Evolutionary conservation across 1,284 basidiomycete genomes (phyloP).

Genomic region (Athelia psychrophila): DNA sequence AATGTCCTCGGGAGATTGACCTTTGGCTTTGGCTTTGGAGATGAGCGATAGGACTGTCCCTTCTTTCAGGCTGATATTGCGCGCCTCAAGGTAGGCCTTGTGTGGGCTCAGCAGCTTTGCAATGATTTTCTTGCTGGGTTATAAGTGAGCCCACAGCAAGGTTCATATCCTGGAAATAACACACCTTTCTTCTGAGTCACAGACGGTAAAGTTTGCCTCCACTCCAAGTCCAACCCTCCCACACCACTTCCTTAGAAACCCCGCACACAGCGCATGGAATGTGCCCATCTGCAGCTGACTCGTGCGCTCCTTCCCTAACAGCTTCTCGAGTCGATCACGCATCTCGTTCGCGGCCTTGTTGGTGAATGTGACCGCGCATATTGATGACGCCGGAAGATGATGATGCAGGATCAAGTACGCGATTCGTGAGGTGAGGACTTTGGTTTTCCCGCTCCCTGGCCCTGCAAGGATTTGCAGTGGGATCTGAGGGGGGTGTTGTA

Average conservation of each 20-base stretch:
- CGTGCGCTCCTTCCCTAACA: constrained; percentile 69
- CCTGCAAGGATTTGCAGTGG: constrained; percentile 85
- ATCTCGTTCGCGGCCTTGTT: constrained; percentile 93
- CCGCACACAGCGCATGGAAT: constrained; percentile 81
- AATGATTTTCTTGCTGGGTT: constrained; percentile 72
- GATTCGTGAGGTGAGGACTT: constrained; percentile 78
- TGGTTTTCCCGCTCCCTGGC: constrained; percentile 77
- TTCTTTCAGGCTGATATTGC: constrained; percentile 60
- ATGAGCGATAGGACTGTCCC: constrained; percentile 61
- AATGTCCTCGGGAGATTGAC: constrained; percentile 46
- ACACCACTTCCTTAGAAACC: constrained; percentile 58
- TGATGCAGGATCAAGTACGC: constrained; percentile 71
- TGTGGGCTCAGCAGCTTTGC: constrained; percentile 57
- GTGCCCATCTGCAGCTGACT: constrained; percentile 73
- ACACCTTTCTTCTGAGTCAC: constrained; percentile 82
- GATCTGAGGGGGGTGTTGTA: constrained; percentile 55
- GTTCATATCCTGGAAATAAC: constrained; percentile 16
- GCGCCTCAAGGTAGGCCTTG: constrained; percentile 43
- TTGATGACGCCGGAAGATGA: constrained; percentile 52
- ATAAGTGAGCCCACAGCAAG: constrained; percentile 1
- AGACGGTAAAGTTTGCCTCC: constrained; percentile 75
- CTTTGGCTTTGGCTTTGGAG: constrained; percentile 81
- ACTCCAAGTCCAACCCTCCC: not conserved
- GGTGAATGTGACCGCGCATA: constrained; percentile 83
- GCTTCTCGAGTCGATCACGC: constrained; percentile 65